A percentile compares a stretch with the other conserved stretches of the same genome.
Evolutionary conservation across 106 monocot genomes (phyloP).

Genomic region (Agapanthus africanus): DNA sequence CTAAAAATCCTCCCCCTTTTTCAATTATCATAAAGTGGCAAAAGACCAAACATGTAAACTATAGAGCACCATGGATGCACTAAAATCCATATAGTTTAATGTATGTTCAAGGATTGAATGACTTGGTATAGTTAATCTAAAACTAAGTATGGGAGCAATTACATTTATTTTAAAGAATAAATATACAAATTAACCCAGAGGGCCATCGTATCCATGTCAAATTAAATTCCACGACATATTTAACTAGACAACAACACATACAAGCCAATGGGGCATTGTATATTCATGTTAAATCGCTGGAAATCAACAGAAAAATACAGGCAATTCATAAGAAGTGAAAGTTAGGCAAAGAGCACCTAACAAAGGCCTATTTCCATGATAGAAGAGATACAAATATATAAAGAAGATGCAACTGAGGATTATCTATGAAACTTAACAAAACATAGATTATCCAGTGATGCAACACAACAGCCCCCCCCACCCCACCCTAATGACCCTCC

Average conservation of each 20-base stretch:
- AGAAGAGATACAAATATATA: too few species aligned
- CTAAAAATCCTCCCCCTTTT: not conserved
- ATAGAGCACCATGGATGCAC: not conserved
- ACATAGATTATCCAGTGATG: too few species aligned
- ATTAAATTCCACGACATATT: not conserved
- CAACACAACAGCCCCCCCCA: too few species aligned
- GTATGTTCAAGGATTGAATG: too few species aligned
- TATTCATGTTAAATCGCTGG: not conserved
- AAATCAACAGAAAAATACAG: not conserved
- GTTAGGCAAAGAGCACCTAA: not conserved
- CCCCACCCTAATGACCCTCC: too few species aligned
- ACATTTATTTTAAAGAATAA: not conserved
- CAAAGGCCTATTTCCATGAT: too few species aligned
- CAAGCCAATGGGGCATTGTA: not conserved
- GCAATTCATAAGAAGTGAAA: not conserved
- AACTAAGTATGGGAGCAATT: not conserved
- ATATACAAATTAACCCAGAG: not conserved
- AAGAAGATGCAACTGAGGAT: not conserved
- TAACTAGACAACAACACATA: not conserved
- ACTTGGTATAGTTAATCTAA: too few species aligned
- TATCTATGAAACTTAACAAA: too few species aligned
- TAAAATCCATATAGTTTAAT: not conserved
- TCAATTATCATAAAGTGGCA: not conserved
- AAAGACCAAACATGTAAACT: not conserved
- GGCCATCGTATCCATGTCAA: not conserved